Evolutionary conservation across 148 eudicot species (phyloP).

Genomic region (Fagopyrum tataricum): DNA sequence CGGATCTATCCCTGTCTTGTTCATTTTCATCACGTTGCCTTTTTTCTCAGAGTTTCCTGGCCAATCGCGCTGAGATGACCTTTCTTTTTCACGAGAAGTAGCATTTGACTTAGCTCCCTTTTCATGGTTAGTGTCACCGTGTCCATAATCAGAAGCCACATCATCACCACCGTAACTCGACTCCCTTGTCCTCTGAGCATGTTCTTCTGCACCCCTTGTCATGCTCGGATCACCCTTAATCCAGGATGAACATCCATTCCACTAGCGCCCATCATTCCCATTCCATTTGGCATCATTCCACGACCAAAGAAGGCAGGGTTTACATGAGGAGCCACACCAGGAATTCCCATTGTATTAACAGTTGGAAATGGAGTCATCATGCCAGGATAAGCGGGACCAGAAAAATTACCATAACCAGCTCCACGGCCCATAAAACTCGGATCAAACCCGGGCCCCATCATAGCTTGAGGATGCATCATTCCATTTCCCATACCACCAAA

Average conservation of each 20-base stretch:
- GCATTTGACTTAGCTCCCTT: conserved; percentile 52
- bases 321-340: conserved; percentile 94
- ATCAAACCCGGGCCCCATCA: conserved; percentile 90
- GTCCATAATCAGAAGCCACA: conserved; percentile 74
- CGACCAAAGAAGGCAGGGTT: conserved; percentile 87
- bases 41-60: conserved; percentile 61
- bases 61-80: conserved; percentile 67
- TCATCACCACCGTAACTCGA: conserved; percentile 90
- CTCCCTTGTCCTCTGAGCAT: conserved; percentile 63
- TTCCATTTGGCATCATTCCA: conserved; percentile 70
- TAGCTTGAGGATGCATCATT: conserved; percentile 72
- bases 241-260: conserved; percentile 72
- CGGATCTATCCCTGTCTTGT: conserved; percentile 63
- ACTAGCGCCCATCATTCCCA: conserved; percentile 66
- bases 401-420: conserved; percentile 70
- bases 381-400: conserved; percentile 67
- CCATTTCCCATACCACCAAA: conserved; percentile 70
- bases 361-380: conserved; percentile 77
- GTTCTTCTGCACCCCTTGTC: conserved; percentile 79
- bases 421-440: conserved; percentile 83
- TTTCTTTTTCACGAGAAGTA: conserved; percentile 61
- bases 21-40: conserved; percentile 75
- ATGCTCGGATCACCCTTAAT: conserved; percentile 56
- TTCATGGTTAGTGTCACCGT: conserved; percentile 67
- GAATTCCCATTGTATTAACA: conserved; percentile 73